Evolutionary conservation across 2,329 filamentous ascomycete genomes (phyloP).

Genomic region (Didymella keratinophila): DNA sequence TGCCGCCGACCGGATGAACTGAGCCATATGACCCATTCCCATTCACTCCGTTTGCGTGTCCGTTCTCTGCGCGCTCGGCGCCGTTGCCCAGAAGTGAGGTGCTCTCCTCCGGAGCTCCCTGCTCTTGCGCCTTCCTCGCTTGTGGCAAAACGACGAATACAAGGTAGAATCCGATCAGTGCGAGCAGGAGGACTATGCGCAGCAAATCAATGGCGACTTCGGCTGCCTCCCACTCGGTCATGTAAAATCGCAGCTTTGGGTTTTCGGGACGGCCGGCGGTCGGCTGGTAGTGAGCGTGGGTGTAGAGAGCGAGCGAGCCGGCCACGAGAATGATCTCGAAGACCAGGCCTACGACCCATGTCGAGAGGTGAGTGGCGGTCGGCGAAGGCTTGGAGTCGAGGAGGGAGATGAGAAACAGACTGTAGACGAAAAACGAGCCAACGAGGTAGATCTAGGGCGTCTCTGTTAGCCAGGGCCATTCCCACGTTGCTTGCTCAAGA

Average conservation of each 20-base stretch:
- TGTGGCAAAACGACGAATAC: constrained; percentile 57
- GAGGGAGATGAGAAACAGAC: constrained; percentile 84
- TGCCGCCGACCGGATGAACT: constrained; percentile 52
- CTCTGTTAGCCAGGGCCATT: not conserved
- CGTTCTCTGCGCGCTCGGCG: constrained; percentile 48
- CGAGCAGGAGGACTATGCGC: constrained; percentile 72
- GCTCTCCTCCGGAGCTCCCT: constrained; percentile 60
- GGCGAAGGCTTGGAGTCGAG: constrained; percentile 85
- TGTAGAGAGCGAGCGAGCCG: constrained; percentile 73
- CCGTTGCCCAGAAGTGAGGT: constrained; percentile 67
- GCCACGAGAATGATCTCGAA: constrained; percentile 77
- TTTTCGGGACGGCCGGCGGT: constrained; percentile 50
- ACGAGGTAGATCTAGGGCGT: constrained; percentile 78
- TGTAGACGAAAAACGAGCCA: constrained; percentile 85
- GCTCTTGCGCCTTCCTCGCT: constrained; percentile 29
- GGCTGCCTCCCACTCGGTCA: constrained; percentile 68
- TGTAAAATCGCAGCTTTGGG: constrained; percentile 41
- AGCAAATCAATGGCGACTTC: constrained; percentile 72
- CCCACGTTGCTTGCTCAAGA: not conserved
- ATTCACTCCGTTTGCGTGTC: constrained; percentile 52
- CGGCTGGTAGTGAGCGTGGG: constrained; percentile 70
- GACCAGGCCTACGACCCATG: constrained; percentile 77
- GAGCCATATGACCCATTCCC: constrained; percentile 64
- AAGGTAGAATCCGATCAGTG: constrained; percentile 66
- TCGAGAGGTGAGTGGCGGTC: constrained; percentile 77